These are phyloP conservation scores for Microdochium nivale DNA, from an alignment of 2,329 filamentous ascomycete genomes.

Conservation along the genomic window DNA sequence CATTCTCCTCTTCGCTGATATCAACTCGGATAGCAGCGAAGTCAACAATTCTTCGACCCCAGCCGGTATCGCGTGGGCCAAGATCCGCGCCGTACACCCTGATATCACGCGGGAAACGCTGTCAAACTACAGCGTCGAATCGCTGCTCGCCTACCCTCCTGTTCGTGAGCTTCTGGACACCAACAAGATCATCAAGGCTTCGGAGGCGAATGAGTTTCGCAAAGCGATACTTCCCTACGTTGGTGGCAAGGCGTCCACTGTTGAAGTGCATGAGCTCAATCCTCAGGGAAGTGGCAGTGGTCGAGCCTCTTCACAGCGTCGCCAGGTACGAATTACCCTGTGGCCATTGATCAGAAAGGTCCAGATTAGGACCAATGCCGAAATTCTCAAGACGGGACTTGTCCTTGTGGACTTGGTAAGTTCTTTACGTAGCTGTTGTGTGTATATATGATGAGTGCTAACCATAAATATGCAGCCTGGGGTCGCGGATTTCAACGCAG, in stretches of 20 bases:
- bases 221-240: no score
- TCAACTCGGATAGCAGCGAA: constrained; percentile 29
- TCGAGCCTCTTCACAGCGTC: neutral
- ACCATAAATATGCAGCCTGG: constrained; percentile 30
- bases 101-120: constrained; percentile 6
- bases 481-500: constrained; percentile 50
- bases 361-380: constrained; percentile 38
- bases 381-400: constrained; percentile 41
- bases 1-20: constrained; percentile 34
- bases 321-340: constrained; percentile 16
- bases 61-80: constrained; percentile 27
- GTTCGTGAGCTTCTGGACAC: constrained; percentile 36
- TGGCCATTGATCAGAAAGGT: constrained; percentile 33
- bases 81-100: constrained; percentile 28
- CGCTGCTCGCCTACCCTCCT: constrained; percentile 31
- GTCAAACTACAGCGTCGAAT: constrained; percentile 14
- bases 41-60: constrained; percentile 27
- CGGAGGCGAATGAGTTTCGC: constrained; percentile 28
- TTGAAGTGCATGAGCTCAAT: constrained; percentile 47
- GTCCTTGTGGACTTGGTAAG: constrained; percentile 45
- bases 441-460: constrained; percentile 5
- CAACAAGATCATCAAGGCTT: constrained; percentile 26
- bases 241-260: neutral
- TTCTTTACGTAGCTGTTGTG: no score
- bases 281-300: constrained; percentile 15